phyloP scores from a whole-genome alignment of 2,329 filamentous ascomycete genomes.

The Aspergillus proliferans region DNA sequence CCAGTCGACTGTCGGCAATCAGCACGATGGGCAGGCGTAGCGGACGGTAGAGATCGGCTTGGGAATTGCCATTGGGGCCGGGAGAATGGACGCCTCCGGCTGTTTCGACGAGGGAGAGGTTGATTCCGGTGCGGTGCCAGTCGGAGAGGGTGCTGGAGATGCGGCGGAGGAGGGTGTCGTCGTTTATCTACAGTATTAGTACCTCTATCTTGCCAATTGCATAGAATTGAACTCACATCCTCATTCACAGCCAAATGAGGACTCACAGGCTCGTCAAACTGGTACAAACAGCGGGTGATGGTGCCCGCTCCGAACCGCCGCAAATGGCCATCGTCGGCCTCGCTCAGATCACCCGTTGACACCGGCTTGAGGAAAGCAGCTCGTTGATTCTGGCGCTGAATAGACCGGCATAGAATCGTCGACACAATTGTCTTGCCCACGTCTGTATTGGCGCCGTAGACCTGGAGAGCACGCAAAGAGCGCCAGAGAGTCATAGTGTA shows the following conservation, averaged over 20 bases:
- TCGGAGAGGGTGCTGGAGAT: slow-evolving; percentile 41
- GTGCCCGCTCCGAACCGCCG: slow-evolving; percentile 51
- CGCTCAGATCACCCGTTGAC: slow-evolving; percentile 64
- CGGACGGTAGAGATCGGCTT: slow-evolving; percentile 71
- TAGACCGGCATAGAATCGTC: slow-evolving; percentile 62
- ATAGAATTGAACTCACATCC: too few species aligned
- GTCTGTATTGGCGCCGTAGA: slow-evolving; percentile 78
- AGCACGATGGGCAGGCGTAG: slow-evolving; percentile 68
- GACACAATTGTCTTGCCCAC: slow-evolving; percentile 80
- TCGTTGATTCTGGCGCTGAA: slow-evolving; percentile 42
- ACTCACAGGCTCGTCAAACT: slow-evolving; percentile 68
- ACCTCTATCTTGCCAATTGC: slow-evolving; percentile 8
- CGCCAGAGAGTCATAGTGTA: slow-evolving; percentile 51
- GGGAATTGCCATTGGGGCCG: slow-evolving; percentile 65
- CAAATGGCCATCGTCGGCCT: slow-evolving; percentile 66
- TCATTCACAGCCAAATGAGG: slow-evolving; percentile 65
- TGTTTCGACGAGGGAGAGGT: slow-evolving; percentile 70
- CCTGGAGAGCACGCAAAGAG: slow-evolving; percentile 62
- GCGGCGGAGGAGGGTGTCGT: slow-evolving; percentile 42
- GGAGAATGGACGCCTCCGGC: slow-evolving; percentile 79
- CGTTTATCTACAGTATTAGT: neutral
- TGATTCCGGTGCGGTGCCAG: slow-evolving; percentile 33
- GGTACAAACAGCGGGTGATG: slow-evolving; percentile 58
- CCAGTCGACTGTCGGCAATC: slow-evolving; percentile 67
- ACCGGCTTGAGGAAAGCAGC: slow-evolving; percentile 72